These are phyloP conservation scores for Carex arenaria DNA, from an alignment of 202 grass and related monocot species.

Conservation along the genomic window DNA sequence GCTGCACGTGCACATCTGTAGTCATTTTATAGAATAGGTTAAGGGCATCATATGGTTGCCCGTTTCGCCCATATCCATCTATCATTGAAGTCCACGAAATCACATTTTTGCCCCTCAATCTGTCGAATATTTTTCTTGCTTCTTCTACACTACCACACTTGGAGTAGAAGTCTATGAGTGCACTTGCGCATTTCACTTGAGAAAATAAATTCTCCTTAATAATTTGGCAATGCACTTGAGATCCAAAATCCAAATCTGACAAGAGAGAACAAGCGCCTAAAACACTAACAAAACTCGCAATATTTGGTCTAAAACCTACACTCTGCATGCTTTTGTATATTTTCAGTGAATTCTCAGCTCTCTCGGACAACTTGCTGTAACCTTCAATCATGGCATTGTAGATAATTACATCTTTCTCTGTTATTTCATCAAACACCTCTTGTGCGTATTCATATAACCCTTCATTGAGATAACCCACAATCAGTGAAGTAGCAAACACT, in stretches of 20 bases:
- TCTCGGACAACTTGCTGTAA: conserved; percentile 51
- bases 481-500: conserved; percentile 64
- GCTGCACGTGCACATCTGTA: conserved; percentile 13
- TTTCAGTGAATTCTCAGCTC: conserved; percentile 37
- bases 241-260: conserved; percentile 47
- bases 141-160: conserved; percentile 71
- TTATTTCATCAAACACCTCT: conserved; percentile 36
- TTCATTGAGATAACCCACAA: conserved; percentile 68
- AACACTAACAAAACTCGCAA: conserved; percentile 66
- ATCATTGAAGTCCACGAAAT: conserved; percentile 91
- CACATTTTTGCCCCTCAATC: conserved; percentile 57
- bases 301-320: conserved; percentile 30
- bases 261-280: conserved; percentile 66
- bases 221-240: conserved; percentile 71
- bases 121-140: conserved; percentile 45
- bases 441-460: conserved; percentile 43
- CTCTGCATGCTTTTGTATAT: conserved; percentile 57
- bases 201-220: conserved; percentile 35
- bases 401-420: conserved; percentile 48
- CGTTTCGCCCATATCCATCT: conserved; percentile 90
- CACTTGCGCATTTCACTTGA: conserved; percentile 56
- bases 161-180: conserved; percentile 82
- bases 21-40: conserved; percentile 49
- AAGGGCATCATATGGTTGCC: conserved; percentile 47
- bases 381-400: conserved; percentile 83